Conservation (phyloP, 2,329 filamentous ascomycete genomes). For the Alternaria postmessia region DNA sequence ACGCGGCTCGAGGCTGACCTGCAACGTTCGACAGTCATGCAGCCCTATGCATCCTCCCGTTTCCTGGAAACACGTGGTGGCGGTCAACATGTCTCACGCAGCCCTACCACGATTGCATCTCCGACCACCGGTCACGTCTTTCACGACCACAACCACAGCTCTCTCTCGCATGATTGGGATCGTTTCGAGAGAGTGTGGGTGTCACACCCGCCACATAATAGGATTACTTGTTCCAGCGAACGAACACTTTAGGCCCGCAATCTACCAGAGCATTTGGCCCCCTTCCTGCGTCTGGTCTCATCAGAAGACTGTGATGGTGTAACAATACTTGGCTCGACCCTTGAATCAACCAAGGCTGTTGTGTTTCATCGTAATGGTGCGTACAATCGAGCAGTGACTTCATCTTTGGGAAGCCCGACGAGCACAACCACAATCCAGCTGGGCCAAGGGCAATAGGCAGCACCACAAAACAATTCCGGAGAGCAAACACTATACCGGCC, state of each 20-base stretch:
- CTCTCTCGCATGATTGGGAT: background rate
- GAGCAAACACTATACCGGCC: conserved; percentile 5
- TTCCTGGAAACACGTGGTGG: conserved; percentile 38
- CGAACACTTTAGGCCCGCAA: conserved; percentile 25
- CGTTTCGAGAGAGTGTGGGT: background rate
- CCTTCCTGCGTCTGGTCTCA: conserved; percentile 16
- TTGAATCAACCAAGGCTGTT: background rate
- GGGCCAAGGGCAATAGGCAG: background rate
- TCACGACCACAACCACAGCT: conserved; percentile 11
- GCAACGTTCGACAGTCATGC: conserved; percentile 35
- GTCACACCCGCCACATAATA: conserved; percentile 6
- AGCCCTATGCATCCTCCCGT: conserved; percentile 47
- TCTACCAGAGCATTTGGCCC: conserved; percentile 27
- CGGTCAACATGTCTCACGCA: conserved; percentile 39
- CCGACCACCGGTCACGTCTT: conserved; percentile 5
- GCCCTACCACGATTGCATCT: conserved; percentile 7
- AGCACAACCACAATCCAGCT: background rate
- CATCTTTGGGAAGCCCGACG: background rate
- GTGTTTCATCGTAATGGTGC: background rate
- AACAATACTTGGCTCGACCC: conserved; percentile 4
- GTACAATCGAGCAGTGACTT: background rate
- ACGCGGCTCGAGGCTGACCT: conserved; percentile 35
- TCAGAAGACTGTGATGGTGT: conserved; percentile 12
- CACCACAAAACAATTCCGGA: background rate
- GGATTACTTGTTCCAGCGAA: conserved; percentile 31